Conservation (phyloP, 2,329 filamentous ascomycete genomes). For the Didymosphaeria variabile region DNA sequence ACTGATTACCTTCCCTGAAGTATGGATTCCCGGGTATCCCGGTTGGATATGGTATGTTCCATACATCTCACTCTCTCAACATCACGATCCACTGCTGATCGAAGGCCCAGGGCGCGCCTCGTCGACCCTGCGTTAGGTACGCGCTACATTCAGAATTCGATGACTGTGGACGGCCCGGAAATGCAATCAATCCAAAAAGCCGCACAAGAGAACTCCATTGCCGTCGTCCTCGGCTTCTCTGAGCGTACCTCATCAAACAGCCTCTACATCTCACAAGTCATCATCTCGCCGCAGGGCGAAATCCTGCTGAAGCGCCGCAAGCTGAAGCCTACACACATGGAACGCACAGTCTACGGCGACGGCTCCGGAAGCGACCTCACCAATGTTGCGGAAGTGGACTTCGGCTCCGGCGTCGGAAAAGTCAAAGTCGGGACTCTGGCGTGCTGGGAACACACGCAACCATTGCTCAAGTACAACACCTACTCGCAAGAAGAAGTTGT, state of each 20-base stretch:
- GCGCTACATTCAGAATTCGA: constrained; percentile 21
- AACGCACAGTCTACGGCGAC: constrained; percentile 55
- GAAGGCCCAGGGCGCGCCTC: neutral
- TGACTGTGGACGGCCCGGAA: constrained; percentile 36
- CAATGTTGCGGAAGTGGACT: constrained; percentile 43
- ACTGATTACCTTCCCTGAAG: constrained; percentile 40
- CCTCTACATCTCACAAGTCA: constrained; percentile 58
- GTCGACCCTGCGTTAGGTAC: neutral
- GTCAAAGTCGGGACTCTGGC: constrained; percentile 43
- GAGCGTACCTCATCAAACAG: constrained; percentile 56
- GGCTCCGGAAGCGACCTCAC: constrained; percentile 44
- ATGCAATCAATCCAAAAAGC: constrained; percentile 47
- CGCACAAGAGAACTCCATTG: constrained; percentile 49
- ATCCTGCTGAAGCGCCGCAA: constrained; percentile 60
- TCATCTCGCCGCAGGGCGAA: constrained; percentile 47
- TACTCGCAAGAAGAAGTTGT: constrained; percentile 51
- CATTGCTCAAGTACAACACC: constrained; percentile 54
- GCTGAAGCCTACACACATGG: constrained; percentile 61
- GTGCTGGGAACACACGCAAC: constrained; percentile 56
- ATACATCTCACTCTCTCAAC: constrained; percentile 27
- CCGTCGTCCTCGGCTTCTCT: constrained; percentile 61
- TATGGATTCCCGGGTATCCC: constrained; percentile 31
- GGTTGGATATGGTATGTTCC: constrained; percentile 21
- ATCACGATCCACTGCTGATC: neutral
- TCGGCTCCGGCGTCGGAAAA: constrained; percentile 38